Conservation (phyloP, 768 basidiomycete genomes). For the Kwoniella sp. region DNA sequence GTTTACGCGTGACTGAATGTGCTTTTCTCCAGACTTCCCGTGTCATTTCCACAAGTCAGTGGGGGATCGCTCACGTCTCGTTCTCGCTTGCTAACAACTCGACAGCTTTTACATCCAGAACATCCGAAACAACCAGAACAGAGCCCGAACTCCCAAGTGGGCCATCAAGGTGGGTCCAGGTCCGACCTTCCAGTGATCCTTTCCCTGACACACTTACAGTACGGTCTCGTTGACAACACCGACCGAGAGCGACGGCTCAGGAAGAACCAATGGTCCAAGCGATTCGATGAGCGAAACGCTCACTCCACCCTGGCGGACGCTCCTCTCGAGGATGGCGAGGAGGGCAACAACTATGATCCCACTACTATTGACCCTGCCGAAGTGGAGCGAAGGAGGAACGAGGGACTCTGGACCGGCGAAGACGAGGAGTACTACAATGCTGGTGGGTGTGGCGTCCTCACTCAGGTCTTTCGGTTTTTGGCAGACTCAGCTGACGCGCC, state of each 20-base stretch:
- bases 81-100: neutral
- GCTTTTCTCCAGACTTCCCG: slow-evolving; percentile 46
- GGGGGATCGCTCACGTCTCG: neutral
- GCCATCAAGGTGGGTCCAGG: slow-evolving; percentile 54
- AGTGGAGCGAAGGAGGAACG: slow-evolving; percentile 33
- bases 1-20: neutral
- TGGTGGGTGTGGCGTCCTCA: slow-evolving; percentile 26
- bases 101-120: slow-evolving; percentile 61
- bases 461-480: neutral
- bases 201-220: slow-evolving; percentile 51
- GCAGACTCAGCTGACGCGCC: neutral
- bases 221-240: slow-evolving; percentile 78
- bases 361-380: slow-evolving; percentile 23
- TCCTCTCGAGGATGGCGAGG: slow-evolving; percentile 74
- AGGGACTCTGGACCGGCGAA: slow-evolving; percentile 46
- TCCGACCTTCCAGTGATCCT: too few species aligned
- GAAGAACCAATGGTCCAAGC: slow-evolving; percentile 79
- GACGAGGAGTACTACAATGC: slow-evolving; percentile 49
- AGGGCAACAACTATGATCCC: slow-evolving; percentile 45
- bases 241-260: slow-evolving; percentile 71
- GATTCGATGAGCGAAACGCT: slow-evolving; percentile 76
- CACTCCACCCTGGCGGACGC: slow-evolving; percentile 67
- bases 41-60: slow-evolving; percentile 76
- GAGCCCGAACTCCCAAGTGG: slow-evolving; percentile 93
- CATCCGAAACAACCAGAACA: slow-evolving; percentile 90